A percentile compares a stretch with the other conserved stretches of the same genome.
Conservation (phyloP, 331 rosid species). For the Prunus yedoensis region DNA sequence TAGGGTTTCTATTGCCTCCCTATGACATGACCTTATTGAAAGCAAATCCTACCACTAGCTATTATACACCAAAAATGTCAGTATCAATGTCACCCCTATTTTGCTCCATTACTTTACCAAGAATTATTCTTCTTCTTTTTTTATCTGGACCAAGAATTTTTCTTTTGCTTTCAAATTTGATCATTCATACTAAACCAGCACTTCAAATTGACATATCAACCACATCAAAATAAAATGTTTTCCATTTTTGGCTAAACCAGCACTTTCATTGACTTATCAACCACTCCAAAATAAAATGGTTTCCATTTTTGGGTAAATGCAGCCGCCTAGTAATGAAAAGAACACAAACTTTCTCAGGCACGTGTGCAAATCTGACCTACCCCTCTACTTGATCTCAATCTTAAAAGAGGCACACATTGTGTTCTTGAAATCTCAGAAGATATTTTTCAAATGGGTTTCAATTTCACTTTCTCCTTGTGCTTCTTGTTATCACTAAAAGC, state of each 20-base stretch:
- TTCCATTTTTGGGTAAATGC: background rate
- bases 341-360: background rate
- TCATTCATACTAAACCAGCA: background rate
- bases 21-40: background rate
- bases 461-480: background rate
- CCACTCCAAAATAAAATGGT: background rate
- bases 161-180: too few relatives aligned
- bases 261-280: background rate
- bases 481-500: background rate
- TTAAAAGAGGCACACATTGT: background rate
- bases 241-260: background rate
- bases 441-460: constrained; percentile 1
- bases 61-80: background rate
- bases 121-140: too few relatives aligned
- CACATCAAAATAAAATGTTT: background rate
- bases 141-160: too few relatives aligned
- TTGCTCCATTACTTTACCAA: background rate
- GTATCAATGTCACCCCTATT: background rate
- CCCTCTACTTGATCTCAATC: too few relatives aligned
- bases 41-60: background rate
- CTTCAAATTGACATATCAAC: background rate
- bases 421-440: constrained; percentile 1
- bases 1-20: background rate
- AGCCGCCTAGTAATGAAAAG: background rate
- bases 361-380: background rate